Evolutionary conservation across 164 flowering plant species (phyloP), one percentile per base, ranked within the genome.

Genomic region (Akebia trifoliata): DNA sequence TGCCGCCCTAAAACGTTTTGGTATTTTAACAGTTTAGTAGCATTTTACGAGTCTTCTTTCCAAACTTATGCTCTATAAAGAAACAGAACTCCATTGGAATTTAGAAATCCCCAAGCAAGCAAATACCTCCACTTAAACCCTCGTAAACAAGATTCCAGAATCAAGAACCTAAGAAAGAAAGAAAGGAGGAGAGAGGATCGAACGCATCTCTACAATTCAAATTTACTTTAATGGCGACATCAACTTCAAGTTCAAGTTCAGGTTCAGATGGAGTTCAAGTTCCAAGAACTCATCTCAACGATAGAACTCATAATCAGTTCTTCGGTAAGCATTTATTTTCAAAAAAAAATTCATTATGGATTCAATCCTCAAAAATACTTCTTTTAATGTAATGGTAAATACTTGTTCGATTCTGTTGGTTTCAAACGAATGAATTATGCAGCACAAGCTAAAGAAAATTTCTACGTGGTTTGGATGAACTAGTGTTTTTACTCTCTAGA

Each of bases 241-340:
- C 15, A 28, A 29, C 30, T 11, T 40, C 64, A 39, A 40, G 49
- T 39, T 34, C 52, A 8, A 17, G 14, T 3, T 6, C 26, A 15
- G n/a, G n/a, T n/a, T n/a, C n/a, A 40, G 18, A 21, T 8, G 26
- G 48, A 44, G 28, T 20, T 9, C 14, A 28, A 44, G 48, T 44
- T 44, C 7, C 56, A 22, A 18, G 6, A 7, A 29, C 49, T 40
- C 49, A 9, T 21, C 28, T 39, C 22, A 15, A 29, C 2, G 9
- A 52, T 26, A 44, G 15, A 34, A 61, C 43, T 43, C 39, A 51
- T n/a, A 22, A 42, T n/a, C 58, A 44, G 50, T 61, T 61, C 58
- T 61, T 61, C 50, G 58, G 65, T 61, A 26, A 61, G 51, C 22
- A 22, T 32, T 31, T 34, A 21, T 38, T 4, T 36, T 9, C 6